Evolutionary conservation across 1,284 basidiomycete genomes (phyloP).

Genomic region (Moesziomyces sp.): DNA sequence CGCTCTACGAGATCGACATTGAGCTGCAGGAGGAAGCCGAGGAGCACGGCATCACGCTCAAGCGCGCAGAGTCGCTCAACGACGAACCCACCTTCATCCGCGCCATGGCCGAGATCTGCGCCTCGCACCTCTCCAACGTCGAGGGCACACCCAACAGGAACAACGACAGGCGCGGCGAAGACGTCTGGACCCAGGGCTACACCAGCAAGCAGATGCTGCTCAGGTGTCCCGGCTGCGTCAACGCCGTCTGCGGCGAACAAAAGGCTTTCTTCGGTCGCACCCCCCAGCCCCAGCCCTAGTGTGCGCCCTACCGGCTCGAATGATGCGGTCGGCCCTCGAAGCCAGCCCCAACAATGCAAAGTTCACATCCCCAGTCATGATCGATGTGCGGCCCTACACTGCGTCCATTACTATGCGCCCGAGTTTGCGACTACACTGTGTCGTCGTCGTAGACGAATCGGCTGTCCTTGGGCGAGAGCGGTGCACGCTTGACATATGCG

Average conservation of each 20-base stretch:
- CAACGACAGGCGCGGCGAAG: slow-evolving; percentile 32
- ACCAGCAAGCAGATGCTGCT: slow-evolving; percentile 84
- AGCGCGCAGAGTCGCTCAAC: slow-evolving; percentile 94
- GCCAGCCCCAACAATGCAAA: not conserved
- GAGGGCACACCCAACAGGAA: slow-evolving; percentile 32
- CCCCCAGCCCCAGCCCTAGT: slow-evolving; percentile 10
- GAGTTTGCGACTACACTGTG: slow-evolving; percentile 22
- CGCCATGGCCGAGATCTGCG: slow-evolving; percentile 91
- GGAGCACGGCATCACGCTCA: slow-evolving; percentile 88
- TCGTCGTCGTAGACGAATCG: slow-evolving; percentile 53
- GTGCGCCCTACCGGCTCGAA: not conserved
- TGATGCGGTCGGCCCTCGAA: not conserved
- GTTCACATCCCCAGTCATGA: not conserved
- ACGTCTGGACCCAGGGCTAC: slow-evolving; percentile 65
- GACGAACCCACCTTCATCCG: slow-evolving; percentile 96
- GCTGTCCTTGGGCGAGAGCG: slow-evolving; percentile 58
- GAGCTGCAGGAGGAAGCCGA: slow-evolving; percentile 84
- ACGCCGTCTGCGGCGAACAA: slow-evolving; percentile 83
- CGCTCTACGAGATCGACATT: slow-evolving; percentile 93
- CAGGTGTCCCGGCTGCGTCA: slow-evolving; percentile 92
- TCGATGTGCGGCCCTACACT: not conserved
- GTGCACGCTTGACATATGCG: slow-evolving; percentile 58
- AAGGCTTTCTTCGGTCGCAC: slow-evolving; percentile 81
- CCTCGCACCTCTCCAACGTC: slow-evolving; percentile 75
- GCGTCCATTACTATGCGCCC: not conserved